Percentiles rank a stretch among this genome's conserved stretches.
Evolutionary conservation across 2,329 filamentous ascomycete genomes (phyloP).

Genomic region (Fusarium cyanostomum): DNA sequence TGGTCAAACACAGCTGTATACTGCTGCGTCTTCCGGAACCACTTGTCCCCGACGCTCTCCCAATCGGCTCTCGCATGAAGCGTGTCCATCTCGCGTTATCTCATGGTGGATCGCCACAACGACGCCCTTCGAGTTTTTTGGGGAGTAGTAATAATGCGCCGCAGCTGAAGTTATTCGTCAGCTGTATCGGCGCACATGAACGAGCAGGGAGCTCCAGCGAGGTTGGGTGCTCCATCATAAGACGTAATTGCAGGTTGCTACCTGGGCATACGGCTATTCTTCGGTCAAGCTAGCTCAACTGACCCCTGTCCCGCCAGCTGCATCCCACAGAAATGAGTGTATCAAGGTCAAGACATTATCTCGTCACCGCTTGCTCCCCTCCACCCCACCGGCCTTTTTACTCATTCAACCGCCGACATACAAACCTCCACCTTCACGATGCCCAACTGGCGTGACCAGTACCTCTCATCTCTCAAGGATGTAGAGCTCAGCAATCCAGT

Average conservation of each 20-base stretch:
- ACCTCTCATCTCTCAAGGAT: constrained; percentile 77
- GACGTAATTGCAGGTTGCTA: constrained; percentile 27
- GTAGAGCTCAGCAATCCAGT: constrained; percentile 73
- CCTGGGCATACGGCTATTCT: constrained; percentile 43
- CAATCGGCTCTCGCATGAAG: constrained; percentile 83
- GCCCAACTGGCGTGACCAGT: constrained; percentile 83
- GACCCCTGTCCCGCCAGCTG: constrained; percentile 17
- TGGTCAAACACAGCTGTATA: constrained; percentile 94
- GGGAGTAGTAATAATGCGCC: background rate
- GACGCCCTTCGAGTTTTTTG: background rate
- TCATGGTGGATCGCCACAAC: constrained; percentile 41
- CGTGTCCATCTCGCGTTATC: constrained; percentile 60
- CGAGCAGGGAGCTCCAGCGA: constrained; percentile 18
- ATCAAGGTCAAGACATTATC: constrained; percentile 13
- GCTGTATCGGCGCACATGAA: constrained; percentile 11
- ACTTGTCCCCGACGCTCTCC: constrained; percentile 92
- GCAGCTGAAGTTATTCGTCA: constrained; percentile 15
- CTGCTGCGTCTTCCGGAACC: constrained; percentile 93
- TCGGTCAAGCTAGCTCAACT: constrained; percentile 42
- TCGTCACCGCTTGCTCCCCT: constrained; percentile 5
- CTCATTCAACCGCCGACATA: background rate
- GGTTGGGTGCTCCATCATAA: constrained; percentile 33
- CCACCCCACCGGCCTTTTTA: background rate
- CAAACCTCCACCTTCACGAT: constrained; percentile 46
- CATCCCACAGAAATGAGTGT: constrained; percentile 40